phyloP scores from a whole-genome alignment of 2,329 filamentous ascomycete species.

The Pestalotiopsis sp. region DNA sequence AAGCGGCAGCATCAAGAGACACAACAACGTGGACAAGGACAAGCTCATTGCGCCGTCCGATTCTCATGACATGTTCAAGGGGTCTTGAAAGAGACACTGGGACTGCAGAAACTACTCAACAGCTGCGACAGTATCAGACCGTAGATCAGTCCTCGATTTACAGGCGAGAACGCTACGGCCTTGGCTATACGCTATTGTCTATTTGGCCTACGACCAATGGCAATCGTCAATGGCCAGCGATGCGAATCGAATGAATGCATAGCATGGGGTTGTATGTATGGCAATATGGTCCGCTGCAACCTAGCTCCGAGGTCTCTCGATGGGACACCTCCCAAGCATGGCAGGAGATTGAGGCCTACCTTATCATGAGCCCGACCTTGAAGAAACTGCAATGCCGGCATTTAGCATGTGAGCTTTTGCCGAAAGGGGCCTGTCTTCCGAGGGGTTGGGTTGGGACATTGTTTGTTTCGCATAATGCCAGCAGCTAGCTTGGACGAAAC shows the following conservation, averaged over 20 bases:
- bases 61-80: background rate
- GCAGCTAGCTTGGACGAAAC: background rate
- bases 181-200: background rate
- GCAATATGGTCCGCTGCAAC: background rate
- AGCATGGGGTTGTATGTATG: background rate
- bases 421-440: background rate
- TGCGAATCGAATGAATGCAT: background rate
- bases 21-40: background rate
- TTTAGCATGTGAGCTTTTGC: background rate
- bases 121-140: background rate
- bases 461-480: conserved; percentile 2
- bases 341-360: background rate
- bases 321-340: background rate
- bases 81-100: background rate
- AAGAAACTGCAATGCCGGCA: background rate
- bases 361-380: background rate
- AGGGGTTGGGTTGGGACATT: conserved; percentile 7
- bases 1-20: background rate
- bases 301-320: background rate
- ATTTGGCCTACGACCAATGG: background rate
- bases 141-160: background rate
- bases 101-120: background rate
- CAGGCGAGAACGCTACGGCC: background rate
- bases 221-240: background rate
- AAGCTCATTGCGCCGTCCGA: background rate